A percentile compares a stretch with the other conserved stretches of the same genome.
Evolutionary conservation across 768 basidiomycete genomes (phyloP).

Genomic region (Pisolithus microcarpus): DNA sequence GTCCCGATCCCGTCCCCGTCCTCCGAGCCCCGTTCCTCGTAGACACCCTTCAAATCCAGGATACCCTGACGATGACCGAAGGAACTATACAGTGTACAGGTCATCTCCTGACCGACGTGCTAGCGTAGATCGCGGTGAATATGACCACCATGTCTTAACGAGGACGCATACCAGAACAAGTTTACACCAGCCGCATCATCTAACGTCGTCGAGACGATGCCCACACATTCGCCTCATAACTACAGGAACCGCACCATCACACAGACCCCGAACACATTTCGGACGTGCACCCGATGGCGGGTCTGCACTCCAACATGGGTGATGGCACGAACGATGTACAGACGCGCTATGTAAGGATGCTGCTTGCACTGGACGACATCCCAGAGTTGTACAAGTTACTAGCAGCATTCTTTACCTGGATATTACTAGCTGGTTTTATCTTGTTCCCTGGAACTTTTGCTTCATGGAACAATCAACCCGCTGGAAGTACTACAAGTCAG

Average conservation of each 20-base stretch:
- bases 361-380: conserved; percentile 53
- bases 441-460: conserved; percentile 58
- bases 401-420: conserved; percentile 58
- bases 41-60: conserved; percentile 20
- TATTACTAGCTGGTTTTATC: conserved; percentile 54
- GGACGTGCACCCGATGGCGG: conserved; percentile 5
- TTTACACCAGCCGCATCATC: conserved; percentile 7
- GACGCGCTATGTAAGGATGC: conserved; percentile 55
- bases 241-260: background rate
- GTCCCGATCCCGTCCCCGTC: no score
- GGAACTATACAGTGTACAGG: background rate
- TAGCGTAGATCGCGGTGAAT: conserved; percentile 3
- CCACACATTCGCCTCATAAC: background rate
- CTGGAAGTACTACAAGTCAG: conserved; percentile 25
- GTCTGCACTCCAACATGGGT: conserved; percentile 15
- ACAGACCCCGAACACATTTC: background rate
- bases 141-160: conserved; percentile 5
- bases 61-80: conserved; percentile 2
- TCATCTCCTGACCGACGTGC: conserved; percentile 6
- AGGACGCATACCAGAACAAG: conserved; percentile 14
- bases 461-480: conserved; percentile 27
- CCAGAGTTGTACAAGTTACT: conserved; percentile 43
- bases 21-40: conserved; percentile 12
- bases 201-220: background rate
- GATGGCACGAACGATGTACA: conserved; percentile 11